Evolutionary conservation across 2,329 filamentous ascomycete species (phyloP).

Genomic region (Pseudonectria buxi): DNA sequence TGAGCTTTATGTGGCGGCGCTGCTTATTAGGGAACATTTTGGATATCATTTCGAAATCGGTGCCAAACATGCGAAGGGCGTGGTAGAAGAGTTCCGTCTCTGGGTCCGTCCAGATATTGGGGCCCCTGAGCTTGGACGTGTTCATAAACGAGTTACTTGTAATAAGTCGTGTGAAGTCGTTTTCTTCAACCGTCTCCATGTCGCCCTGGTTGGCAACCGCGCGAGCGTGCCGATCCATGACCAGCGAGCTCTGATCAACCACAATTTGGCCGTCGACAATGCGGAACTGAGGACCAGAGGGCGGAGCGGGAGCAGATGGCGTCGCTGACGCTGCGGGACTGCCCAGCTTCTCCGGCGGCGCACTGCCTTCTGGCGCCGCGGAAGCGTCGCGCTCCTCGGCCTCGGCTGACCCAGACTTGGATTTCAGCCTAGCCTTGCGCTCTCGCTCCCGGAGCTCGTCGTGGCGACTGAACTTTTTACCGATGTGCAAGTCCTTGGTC

Average conservation of each 20-base stretch:
- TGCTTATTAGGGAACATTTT: slow-evolving; percentile 68
- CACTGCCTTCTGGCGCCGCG: slow-evolving; percentile 13
- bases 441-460: slow-evolving; percentile 65
- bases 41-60: slow-evolving; percentile 74
- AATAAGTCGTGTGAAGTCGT: slow-evolving; percentile 67
- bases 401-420: slow-evolving; percentile 22
- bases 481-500: slow-evolving; percentile 61
- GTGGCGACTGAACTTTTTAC: slow-evolving; percentile 69
- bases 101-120: slow-evolving; percentile 63
- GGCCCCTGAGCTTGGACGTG: slow-evolving; percentile 53
- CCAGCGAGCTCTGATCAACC: slow-evolving; percentile 59
- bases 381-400: slow-evolving; percentile 18
- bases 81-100: slow-evolving; percentile 72
- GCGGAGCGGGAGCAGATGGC: slow-evolving; percentile 19
- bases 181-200: slow-evolving; percentile 63
- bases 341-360: slow-evolving; percentile 13
- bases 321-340: slow-evolving; percentile 17
- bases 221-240: slow-evolving; percentile 61
- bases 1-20: slow-evolving; percentile 69
- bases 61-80: slow-evolving; percentile 69
- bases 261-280: slow-evolving; percentile 68
- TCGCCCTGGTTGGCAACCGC: slow-evolving; percentile 45
- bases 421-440: slow-evolving; percentile 33
- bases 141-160: slow-evolving; percentile 62
- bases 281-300: slow-evolving; percentile 48